Evolutionary conservation across 202 grass and related monocot species (phyloP), one percentile per base, ranked within the genome.

Genomic region (Zoysia matrella): DNA sequence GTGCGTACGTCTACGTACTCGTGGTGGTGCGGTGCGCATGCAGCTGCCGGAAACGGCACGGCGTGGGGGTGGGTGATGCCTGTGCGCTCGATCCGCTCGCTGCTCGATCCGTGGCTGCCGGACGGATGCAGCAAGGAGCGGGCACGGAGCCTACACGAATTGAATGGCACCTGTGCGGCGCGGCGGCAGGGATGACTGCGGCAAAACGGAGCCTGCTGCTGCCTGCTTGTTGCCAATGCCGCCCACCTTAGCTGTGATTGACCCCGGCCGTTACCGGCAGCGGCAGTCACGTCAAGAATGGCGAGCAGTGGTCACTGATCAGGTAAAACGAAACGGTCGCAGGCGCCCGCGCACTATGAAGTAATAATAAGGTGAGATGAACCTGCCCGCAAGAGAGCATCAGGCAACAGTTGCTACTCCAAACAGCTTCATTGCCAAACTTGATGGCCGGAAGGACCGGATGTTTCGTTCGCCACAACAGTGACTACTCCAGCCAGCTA

Each of bases 81-180:
- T 45, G 64, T 9, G 3, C 12, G 64, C 41, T 22, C 22, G 22
- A 22, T 22, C 22, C 22, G 22, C 5, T 12, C 53, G 13, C 53
- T 15, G 53, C 14, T 55, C 13, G 53, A 55, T 14, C 63, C 22
- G 22, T 22, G 22, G 22, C 22, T 22, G 22, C 22, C 22, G 22
- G 22, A 22, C 22, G 22, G 8, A 11, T 11, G 60, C 65, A 67
- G 65, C 65, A 68, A 47, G 64, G 64, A 12, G 16, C 47, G 47
- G 68, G 47, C 16, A 36, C 51, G 68, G 68, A 71, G 75, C 75
- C 74, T 52, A 16, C 74, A 11, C 2, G 47, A 77, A 77, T 65
- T 42, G 60, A 77, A 42, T 77, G 74, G 13, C 22, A 11, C 6
- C 18, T 76, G 74, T 41, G 46, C 56, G 43, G 45, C 3, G 22